These are phyloP conservation scores for Diutina siamensis DNA, from an alignment of 1,139 yeast genomes.

Conservation along the genomic window DNA sequence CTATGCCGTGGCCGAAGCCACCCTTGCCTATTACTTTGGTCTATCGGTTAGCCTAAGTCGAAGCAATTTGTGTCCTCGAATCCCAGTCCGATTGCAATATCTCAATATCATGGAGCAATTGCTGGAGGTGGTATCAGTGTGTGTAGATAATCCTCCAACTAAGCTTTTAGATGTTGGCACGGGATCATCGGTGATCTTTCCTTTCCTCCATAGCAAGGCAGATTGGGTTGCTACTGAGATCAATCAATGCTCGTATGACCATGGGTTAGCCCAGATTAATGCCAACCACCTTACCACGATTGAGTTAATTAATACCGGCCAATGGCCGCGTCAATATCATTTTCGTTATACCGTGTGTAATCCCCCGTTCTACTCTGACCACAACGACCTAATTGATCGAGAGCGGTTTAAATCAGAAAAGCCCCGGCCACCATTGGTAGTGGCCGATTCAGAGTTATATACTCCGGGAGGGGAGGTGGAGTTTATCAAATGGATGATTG, in stretches of 20 bases:
- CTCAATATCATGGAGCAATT: neutral
- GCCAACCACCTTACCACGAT: neutral
- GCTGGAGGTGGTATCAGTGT: neutral
- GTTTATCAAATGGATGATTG: constrained; percentile 4
- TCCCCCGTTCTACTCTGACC: constrained; percentile 1
- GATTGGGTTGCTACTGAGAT: constrained; percentile 1
- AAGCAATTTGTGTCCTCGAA: neutral
- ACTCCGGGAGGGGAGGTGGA: neutral
- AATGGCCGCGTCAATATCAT: neutral
- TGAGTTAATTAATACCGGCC: neutral
- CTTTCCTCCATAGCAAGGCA: neutral
- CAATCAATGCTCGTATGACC: neutral
- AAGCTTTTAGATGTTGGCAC: neutral
- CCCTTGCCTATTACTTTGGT: neutral
- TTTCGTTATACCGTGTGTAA: neutral
- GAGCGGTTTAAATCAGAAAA: neutral
- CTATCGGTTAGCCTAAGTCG: neutral
- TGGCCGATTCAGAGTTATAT: neutral
- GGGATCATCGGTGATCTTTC: neutral
- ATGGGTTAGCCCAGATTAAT: neutral
- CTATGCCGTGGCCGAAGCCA: constrained; percentile 1
- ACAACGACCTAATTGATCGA: too few species aligned
- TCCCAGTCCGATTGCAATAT: neutral
- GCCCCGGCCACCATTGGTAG: neutral
- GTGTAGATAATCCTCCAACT: neutral